phyloP scores from a whole-genome alignment of 352 stramenopile species.

The Phytophthora rubi region DNA sequence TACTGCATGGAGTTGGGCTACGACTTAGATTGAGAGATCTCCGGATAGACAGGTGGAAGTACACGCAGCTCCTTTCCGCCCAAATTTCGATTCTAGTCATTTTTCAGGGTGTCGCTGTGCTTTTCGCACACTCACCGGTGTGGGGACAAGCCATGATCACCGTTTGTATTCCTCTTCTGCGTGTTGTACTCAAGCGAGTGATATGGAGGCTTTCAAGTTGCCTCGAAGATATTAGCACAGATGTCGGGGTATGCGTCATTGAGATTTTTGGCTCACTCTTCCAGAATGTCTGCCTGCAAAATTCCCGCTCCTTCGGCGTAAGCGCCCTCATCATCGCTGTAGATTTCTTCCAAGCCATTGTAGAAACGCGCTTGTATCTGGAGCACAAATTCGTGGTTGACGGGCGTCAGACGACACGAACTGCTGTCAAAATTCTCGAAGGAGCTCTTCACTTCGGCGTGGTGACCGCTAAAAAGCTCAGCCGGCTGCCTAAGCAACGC shows the following conservation, averaged over 20 bases:
- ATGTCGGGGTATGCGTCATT: constrained; percentile 32
- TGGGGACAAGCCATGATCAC: constrained; percentile 14
- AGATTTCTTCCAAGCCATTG: constrained; percentile 15
- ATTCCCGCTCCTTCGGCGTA: constrained; percentile 8
- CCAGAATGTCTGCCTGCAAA: constrained; percentile 37
- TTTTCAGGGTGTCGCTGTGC: constrained; percentile 24
- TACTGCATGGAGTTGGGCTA: constrained; percentile 23
- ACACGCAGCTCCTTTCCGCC: constrained; percentile 13
- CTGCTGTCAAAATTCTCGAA: constrained; percentile 34
- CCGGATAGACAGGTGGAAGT: constrained; percentile 1
- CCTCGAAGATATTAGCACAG: constrained; percentile 33
- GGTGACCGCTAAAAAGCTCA: background rate
- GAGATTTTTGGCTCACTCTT: constrained; percentile 41
- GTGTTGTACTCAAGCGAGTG: constrained; percentile 23
- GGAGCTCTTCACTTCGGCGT: constrained; percentile 13
- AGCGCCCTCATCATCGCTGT: constrained; percentile 15
- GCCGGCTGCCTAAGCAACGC: background rate
- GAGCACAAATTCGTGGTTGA: constrained; percentile 31
- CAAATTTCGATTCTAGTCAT: constrained; percentile 29
- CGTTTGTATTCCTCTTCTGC: constrained; percentile 22
- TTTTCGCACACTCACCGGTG: constrained; percentile 9
- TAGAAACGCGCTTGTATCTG: constrained; percentile 28
- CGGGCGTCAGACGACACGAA: constrained; percentile 12
- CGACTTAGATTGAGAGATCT: constrained; percentile 2
- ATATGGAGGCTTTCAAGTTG: constrained; percentile 25